These are phyloP conservation scores for Curvularia lunata DNA, from an alignment of 2,329 filamentous ascomycete species.

Conservation along the genomic window DNA sequence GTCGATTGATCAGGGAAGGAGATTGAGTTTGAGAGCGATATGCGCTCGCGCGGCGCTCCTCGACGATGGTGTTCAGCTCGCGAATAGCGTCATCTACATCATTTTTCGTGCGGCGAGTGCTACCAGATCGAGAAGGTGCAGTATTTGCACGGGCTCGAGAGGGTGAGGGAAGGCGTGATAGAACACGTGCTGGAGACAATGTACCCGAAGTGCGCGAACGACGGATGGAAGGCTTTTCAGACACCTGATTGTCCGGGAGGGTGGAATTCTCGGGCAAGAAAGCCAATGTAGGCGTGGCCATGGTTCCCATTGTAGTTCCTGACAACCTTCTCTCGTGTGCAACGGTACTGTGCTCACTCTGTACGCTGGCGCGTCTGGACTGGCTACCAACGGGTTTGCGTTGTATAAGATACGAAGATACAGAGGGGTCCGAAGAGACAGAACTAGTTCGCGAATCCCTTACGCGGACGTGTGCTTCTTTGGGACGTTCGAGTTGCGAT, in stretches of 20 bases:
- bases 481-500: conserved; percentile 40
- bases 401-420: conserved; percentile 38
- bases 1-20: conserved; percentile 34
- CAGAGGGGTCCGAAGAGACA: conserved; percentile 34
- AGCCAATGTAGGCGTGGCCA: conserved; percentile 34
- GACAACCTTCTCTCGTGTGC: conserved; percentile 32
- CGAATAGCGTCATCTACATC: conserved; percentile 56
- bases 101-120: conserved; percentile 46
- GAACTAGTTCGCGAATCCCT: conserved; percentile 39
- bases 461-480: conserved; percentile 42
- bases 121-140: conserved; percentile 44
- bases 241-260: conserved; percentile 24
- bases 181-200: conserved; percentile 30
- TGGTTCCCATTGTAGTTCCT: conserved; percentile 30
- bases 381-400: conserved; percentile 43
- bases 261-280: conserved; percentile 36
- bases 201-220: conserved; percentile 39
- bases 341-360: conserved; percentile 32
- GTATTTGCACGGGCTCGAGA: conserved; percentile 47
- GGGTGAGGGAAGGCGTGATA: conserved; percentile 43
- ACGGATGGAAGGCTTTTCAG: conserved; percentile 30
- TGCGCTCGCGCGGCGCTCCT: conserved; percentile 53
- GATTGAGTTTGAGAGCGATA: conserved; percentile 41
- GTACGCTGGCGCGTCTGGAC: conserved; percentile 39
- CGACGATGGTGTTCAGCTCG: conserved; percentile 58